Base-by-base conservation (phyloP, 2,329 filamentous ascomycete species). In the Didymella segeticola region DNA sequence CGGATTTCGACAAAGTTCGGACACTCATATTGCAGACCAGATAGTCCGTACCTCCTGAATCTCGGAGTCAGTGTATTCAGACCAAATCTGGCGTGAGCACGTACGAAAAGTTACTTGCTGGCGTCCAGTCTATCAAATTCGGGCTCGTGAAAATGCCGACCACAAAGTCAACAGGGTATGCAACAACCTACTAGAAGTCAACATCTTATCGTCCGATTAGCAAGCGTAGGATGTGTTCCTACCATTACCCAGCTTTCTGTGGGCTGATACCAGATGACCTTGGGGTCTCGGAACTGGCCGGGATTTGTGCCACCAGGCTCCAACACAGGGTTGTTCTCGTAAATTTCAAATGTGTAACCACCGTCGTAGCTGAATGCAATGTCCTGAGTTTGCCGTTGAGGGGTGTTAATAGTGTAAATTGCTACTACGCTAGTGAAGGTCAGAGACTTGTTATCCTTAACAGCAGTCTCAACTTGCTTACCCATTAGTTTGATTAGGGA, bases 241-340 rank as follows among this genome's bases (percentile, higher is more conserved):
- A 82, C 77, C 84, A 83, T 53, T 1, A 53, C 30, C 50, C 43
- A 53, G 7, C 23, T 42, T 4, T 47, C 10, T 8, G 43, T 53
- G 3, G 36, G 50, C n/a, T 43, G 30, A 12, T 47, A 25, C 50
- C 43, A 53, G 37, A 86, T 77, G 2, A 89, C 85, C 62, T 88
- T 86, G 1, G 87, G 86, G 58, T 89, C 86, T 20, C 86, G 82
- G 74, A 89, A 89, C 57, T 86, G 80, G 5, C 71, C 77, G 15
- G 81, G 78, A 52, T 77, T 77, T 65, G 81, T 80, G 5, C 61
- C 60, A 17, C 61, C 61, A 8, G 61, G 60, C 57, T 78, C 70
- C 36, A 89, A 81, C 14, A 89, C 83, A 1, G 86, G 86, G 56
- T 89, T 89, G 4, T 69, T 68, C 1, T 75, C 74, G 56, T 88